Base-by-base conservation (phyloP, 2,329 filamentous ascomycete genomes). In the Cladobotryum mycophilum region DNA sequence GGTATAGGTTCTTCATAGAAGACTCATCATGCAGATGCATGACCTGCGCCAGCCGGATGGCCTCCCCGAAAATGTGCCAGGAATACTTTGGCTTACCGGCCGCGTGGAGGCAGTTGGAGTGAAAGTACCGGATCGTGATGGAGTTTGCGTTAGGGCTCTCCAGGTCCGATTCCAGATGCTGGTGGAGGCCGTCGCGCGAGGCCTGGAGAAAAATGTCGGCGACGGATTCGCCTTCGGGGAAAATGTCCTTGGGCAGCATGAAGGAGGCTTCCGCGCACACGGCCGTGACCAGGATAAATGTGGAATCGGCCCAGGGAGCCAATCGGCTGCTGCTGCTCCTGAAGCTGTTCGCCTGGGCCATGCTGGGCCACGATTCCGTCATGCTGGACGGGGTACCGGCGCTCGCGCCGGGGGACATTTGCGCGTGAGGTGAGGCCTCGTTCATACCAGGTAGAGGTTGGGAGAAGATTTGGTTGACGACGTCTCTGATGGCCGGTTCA, bases 41-140 rank as follows among this genome's bases (percentile, higher is more conserved):
- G 1, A 67, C 66, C 53, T 74, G 70, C 0, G 66, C 67, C 5
- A 75, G 63, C 2, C 70, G 61, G 3, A 67, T 67, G 1, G 71
- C 71, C 51, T 74, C 70, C 1, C 71, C 71, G 54, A 74, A 71
- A 1, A 74, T 70, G 44, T 73, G 69, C 70, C 71, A 74, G 4
- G 71, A 73, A 17, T 70, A 65, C 22, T 68, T 65, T 4, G 70
- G 69, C 38, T 70, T 72, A 0, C 71, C 72, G 1, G 68, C 61
- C 1, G 70, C 70, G 43, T 74, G 72, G 2, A 74, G 56, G 40
- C 70, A 72, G 48, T 72, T 73, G 13, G 72, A 74, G 46, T 75
- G 72, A 20, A 73, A 71, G 47, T 73, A 72, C 4, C 72, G 67
- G 15, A 73, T 71, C 2, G 66, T 63, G 22, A 74, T 64, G 3